Evolutionary conservation across 352 stramenopile genomes (phyloP).

Genomic region (Globisporangium recalcitrans): DNA sequence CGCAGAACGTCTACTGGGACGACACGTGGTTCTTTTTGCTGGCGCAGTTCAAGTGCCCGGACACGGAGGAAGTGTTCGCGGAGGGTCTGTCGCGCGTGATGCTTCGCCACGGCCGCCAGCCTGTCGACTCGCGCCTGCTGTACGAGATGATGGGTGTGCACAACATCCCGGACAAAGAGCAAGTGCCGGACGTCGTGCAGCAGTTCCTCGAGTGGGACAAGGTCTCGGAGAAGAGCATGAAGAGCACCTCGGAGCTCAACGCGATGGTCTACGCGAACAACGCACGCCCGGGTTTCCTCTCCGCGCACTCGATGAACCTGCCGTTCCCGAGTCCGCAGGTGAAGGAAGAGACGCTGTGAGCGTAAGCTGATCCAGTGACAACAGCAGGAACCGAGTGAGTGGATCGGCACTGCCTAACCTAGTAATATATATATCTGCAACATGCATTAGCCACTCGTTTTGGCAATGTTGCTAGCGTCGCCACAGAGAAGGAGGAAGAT

Average conservation of each 20-base stretch:
- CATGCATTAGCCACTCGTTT: not conserved
- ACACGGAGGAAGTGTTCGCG: constrained; percentile 55
- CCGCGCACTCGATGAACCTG: constrained; percentile 67
- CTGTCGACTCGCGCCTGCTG: constrained; percentile 41
- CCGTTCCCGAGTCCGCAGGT: constrained; percentile 29
- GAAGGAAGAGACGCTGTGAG: constrained; percentile 16
- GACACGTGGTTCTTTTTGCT: constrained; percentile 68
- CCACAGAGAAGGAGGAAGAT: not conserved
- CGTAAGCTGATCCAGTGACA: not conserved
- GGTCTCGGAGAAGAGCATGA: constrained; percentile 51
- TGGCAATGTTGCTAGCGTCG: not conserved
- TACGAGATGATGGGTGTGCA: constrained; percentile 54
- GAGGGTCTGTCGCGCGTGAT: constrained; percentile 61
- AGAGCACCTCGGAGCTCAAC: constrained; percentile 34
- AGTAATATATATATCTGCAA: constrained; percentile 6
- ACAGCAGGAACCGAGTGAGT: not conserved
- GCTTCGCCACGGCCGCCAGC: constrained; percentile 46
- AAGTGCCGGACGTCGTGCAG: constrained; percentile 43
- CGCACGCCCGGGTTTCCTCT: constrained; percentile 32
- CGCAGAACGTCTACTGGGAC: constrained; percentile 66
- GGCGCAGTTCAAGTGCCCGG: constrained; percentile 60
- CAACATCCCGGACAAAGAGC: constrained; percentile 31
- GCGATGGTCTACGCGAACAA: constrained; percentile 23
- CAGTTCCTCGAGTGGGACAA: constrained; percentile 57
- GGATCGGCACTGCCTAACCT: not conserved